phyloP scores from a whole-genome alignment of 148 eudicot species.

The Polygonum aviculare region DNA sequence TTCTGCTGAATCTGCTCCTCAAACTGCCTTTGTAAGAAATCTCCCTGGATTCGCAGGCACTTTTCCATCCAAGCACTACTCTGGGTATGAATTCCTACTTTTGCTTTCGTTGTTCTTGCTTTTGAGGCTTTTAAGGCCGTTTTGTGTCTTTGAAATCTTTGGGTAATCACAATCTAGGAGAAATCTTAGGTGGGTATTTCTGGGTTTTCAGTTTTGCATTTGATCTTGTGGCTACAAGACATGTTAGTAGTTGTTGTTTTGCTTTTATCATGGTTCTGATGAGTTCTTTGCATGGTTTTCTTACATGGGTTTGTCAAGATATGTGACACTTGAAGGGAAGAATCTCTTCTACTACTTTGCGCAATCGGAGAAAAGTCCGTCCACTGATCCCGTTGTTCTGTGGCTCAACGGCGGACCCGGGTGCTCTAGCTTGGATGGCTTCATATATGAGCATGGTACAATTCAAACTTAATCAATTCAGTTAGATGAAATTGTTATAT shows the following conservation, averaged over 20 bases:
- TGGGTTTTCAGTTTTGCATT: not conserved
- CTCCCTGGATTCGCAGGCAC: constrained; percentile 75
- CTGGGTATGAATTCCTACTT: constrained; percentile 44
- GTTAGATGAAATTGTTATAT: not conserved
- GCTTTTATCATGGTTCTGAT: not conserved
- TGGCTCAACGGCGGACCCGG: constrained; percentile 59
- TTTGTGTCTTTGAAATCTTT: not conserved
- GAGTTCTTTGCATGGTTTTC: not conserved
- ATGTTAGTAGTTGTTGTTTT: not conserved
- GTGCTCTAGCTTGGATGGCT: constrained; percentile 48
- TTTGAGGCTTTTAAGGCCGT: not conserved
- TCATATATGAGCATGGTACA: constrained; percentile 71
- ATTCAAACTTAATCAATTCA: not conserved
- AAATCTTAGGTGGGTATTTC: not conserved
- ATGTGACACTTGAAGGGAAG: constrained; percentile 71
- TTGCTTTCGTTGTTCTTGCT: not conserved
- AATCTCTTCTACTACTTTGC: constrained; percentile 62
- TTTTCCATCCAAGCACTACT: constrained; percentile 76
- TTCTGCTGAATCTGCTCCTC: constrained; percentile 49
- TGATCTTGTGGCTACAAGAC: not conserved
- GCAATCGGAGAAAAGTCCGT: constrained; percentile 34
- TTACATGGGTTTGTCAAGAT: constrained; percentile 30
- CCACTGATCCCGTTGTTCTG: constrained; percentile 37
- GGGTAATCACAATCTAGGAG: not conserved
- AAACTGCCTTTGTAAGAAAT: constrained; percentile 43